A percentile compares a stretch with the other conserved stretches of the same genome.
phyloP scores from a whole-genome alignment of 2,329 filamentous ascomycete genomes.

The Endoconidiophora laricicola region DNA sequence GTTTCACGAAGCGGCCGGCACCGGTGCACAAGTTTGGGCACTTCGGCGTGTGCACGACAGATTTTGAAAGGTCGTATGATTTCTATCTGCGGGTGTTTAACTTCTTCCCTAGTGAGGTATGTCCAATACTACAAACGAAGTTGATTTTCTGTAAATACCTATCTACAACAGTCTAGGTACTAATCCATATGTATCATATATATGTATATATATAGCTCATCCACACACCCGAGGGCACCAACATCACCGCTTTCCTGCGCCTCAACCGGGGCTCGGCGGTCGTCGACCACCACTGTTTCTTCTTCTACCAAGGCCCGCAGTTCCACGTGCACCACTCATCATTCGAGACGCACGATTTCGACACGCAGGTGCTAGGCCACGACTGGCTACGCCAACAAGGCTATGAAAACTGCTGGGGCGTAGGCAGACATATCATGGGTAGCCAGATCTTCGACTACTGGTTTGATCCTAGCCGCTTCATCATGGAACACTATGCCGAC shows the following conservation, averaged over 20 bases:
- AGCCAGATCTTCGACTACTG: conserved; percentile 44
- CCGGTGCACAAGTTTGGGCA: conserved; percentile 37
- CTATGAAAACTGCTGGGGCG: conserved; percentile 52
- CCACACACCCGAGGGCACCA: conserved; percentile 17
- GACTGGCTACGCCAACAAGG: conserved; percentile 47
- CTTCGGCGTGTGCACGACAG: conserved; percentile 36
- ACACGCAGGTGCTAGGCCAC: conserved; percentile 53
- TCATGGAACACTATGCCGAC: conserved; percentile 55
- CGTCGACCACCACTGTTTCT: conserved; percentile 36
- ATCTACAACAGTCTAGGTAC: neutral
- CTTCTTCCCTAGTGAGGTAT: conserved; percentile 29
- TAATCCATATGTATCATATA: neutral
- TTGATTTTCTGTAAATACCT: too few species aligned
- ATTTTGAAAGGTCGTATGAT: conserved; percentile 31
- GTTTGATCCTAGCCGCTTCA: conserved; percentile 42
- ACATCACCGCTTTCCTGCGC: conserved; percentile 30
- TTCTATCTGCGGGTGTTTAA: conserved; percentile 36
- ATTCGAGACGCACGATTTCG: conserved; percentile 57
- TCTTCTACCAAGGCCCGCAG: conserved; percentile 29
- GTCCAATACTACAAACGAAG: too few species aligned
- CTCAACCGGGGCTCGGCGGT: conserved; percentile 26
- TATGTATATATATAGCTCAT: conserved; percentile 11
- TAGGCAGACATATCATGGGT: conserved; percentile 53
- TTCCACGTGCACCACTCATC: conserved; percentile 49
- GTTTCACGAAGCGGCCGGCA: conserved; percentile 31